Evolutionary conservation across 2,329 filamentous ascomycete genomes (phyloP), one percentile per base, ranked within the genome.

Genomic region (Monosporascus ibericus): DNA sequence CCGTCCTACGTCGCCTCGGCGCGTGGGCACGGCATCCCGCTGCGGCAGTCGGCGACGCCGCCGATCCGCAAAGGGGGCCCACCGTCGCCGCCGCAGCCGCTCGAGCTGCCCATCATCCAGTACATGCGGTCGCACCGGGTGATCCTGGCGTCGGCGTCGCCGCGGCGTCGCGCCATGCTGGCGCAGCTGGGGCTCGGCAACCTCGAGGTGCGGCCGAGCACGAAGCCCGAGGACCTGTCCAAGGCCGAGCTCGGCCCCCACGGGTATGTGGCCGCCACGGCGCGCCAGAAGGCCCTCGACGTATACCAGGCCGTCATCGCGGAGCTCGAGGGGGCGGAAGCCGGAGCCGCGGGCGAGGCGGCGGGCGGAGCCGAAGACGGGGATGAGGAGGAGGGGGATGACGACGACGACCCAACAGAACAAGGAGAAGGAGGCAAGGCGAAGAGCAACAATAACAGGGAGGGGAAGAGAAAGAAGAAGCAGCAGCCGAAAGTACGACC

Each of bases 261-360:
- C 68, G 91, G 95, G 73, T 99, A 99, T 74, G 94, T 96, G 20
- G 78, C 92, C 15, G 84, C 86, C 52, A 99, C 94, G 2, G 92
- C 92, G 3, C 82, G 83, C 22, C 82, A 87, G 61, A 99, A 99
- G 72, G 88, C 86, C 48, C 79, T 90, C 44, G 80, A 87, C 46
- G 88, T 97, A 9, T 84, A 84, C 69, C 64, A 73, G 50, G 62
- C 67, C 3, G 73, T 71, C 4, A 61, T 83, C 17, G 67, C 71
- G 51, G 72, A 63, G 17, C 59, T 56, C 47, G 61, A 55, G 65
- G 27, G 57, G 24, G 55, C 50, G 8, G 72, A 51, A 64, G 30
- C 30, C 30, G 30, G 30, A 14, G 30, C 30, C 30, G 30, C 9
- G 9, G 27, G 27, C 9, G 27, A 11, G 11, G 27, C 27, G 3